phyloP scores from a whole-genome alignment of 2,329 filamentous ascomycete genomes.

The Aureobasidium leucospermi region DNA sequence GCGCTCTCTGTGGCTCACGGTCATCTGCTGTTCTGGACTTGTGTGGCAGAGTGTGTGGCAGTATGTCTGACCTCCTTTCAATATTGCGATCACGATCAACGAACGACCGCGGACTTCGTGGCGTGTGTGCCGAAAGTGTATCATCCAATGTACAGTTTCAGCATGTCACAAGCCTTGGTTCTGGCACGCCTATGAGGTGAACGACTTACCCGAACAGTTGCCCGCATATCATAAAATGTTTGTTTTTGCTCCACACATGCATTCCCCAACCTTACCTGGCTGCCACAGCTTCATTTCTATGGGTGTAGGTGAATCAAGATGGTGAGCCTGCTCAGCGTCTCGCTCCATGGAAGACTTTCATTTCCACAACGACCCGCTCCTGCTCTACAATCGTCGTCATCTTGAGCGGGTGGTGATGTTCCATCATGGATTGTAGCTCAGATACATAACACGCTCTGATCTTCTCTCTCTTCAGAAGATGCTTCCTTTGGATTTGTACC shows the following conservation, averaged over 20 bases:
- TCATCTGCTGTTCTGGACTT: no score
- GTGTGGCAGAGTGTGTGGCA: no score
- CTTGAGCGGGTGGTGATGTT: no score
- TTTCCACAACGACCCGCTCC: no score
- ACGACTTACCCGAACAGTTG: neutral
- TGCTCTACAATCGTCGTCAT: no score
- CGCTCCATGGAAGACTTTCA: no score
- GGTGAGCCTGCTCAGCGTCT: neutral
- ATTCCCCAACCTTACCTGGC: neutral
- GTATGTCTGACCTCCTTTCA: no score
- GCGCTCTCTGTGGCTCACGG: no score
- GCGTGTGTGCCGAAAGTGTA: neutral
- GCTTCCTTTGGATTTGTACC: neutral
- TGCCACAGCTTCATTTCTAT: neutral
- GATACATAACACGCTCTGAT: neutral
- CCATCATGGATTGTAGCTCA: no score
- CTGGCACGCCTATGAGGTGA: neutral
- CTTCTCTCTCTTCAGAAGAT: no score
- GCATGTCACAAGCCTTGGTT: neutral
- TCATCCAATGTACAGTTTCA: neutral
- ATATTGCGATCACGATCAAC: neutral
- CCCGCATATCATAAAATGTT: neutral
- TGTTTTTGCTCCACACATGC: neutral
- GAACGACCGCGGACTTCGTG: neutral
- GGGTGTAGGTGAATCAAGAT: neutral